Evolutionary conservation across 1,284 basidiomycete species (phyloP).

Genomic region (Cutaneotrichosporon cutaneum): DNA sequence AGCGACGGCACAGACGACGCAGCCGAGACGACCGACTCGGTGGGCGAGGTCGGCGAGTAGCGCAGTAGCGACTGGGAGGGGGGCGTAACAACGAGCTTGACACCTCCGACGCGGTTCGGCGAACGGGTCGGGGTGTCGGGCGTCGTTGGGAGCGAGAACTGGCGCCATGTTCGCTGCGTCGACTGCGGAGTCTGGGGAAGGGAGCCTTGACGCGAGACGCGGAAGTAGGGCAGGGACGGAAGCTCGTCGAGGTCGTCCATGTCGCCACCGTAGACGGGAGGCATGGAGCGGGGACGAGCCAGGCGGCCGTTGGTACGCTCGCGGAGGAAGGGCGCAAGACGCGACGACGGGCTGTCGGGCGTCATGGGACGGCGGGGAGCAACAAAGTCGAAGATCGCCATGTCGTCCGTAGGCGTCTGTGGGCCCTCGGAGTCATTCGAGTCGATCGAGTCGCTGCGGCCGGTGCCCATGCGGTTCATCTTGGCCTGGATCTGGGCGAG

Average conservation of each 20-base stretch:
- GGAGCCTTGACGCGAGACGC: slow-evolving; percentile 3
- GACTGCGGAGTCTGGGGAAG: slow-evolving; percentile 14
- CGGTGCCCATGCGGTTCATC: slow-evolving; percentile 25
- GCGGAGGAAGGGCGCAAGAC: slow-evolving; percentile 45
- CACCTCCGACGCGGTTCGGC: background rate
- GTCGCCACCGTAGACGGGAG: slow-evolving; percentile 25
- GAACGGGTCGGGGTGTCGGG: slow-evolving; percentile 7
- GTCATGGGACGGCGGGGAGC: slow-evolving; percentile 13
- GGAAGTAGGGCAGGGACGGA: background rate
- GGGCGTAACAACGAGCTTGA: slow-evolving; percentile 16
- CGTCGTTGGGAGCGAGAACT: slow-evolving; percentile 3
- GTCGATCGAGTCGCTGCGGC: slow-evolving; percentile 24
- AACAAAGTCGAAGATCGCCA: slow-evolving; percentile 18
- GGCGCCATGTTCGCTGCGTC: slow-evolving; percentile 11
- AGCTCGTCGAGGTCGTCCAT: slow-evolving; percentile 3
- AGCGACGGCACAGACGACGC: slow-evolving; percentile 37
- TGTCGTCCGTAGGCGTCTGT: slow-evolving; percentile 45
- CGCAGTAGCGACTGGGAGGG: slow-evolving; percentile 5
- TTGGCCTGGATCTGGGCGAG: slow-evolving; percentile 49
- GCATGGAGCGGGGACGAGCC: slow-evolving; percentile 37
- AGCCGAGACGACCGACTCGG: slow-evolving; percentile 25
- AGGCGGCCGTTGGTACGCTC: slow-evolving; percentile 43
- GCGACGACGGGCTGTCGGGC: slow-evolving; percentile 27
- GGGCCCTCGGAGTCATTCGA: slow-evolving; percentile 40
- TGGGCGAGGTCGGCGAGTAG: slow-evolving; percentile 31